Evolutionary conservation across 1,139 yeast genomes (phyloP).

Genomic region (Suhomyces atakaporum): DNA sequence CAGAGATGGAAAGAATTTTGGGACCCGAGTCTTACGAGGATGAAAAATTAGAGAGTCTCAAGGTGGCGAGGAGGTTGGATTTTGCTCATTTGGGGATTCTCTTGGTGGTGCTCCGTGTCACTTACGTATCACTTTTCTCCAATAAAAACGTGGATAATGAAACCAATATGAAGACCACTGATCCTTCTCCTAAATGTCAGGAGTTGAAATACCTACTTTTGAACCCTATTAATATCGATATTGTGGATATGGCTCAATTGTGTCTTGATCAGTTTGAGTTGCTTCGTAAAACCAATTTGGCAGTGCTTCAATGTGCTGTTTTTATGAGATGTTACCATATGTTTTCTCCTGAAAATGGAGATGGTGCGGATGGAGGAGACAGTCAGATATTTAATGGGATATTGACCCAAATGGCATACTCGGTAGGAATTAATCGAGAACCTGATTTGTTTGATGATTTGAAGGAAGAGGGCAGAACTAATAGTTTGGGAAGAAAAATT

Average conservation of each 20-base stretch:
- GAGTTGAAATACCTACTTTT: slow-evolving; percentile 45
- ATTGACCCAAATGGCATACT: slow-evolving; percentile 43
- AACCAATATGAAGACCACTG: slow-evolving; percentile 25
- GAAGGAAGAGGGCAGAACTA: slow-evolving; percentile 24
- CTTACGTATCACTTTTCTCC: slow-evolving; percentile 37
- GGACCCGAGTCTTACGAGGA: slow-evolving; percentile 20
- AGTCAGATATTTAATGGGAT: slow-evolving; percentile 40
- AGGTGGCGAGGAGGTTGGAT: slow-evolving; percentile 42
- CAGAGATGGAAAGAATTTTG: slow-evolving; percentile 23
- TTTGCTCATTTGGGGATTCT: slow-evolving; percentile 48
- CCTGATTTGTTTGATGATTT: slow-evolving; percentile 32
- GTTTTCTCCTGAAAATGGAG: slow-evolving; percentile 56
- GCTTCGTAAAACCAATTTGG: slow-evolving; percentile 48
- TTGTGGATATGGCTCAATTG: slow-evolving; percentile 50
- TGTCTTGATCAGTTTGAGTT: slow-evolving; percentile 56
- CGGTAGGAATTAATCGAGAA: slow-evolving; percentile 50
- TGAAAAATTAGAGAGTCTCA: slow-evolving; percentile 18
- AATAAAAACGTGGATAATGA: slow-evolving; percentile 35
- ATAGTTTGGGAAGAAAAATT: slow-evolving; percentile 37
- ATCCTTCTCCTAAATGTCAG: slow-evolving; percentile 25
- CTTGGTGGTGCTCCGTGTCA: slow-evolving; percentile 42
- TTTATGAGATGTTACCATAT: slow-evolving; percentile 39
- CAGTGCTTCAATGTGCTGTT: slow-evolving; percentile 51
- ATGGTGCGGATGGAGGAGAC: slow-evolving; percentile 49
- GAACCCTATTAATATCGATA: slow-evolving; percentile 50